Evolutionary conservation across 2,329 filamentous ascomycete species (phyloP).

Genomic region (Epichloe hybrida): DNA sequence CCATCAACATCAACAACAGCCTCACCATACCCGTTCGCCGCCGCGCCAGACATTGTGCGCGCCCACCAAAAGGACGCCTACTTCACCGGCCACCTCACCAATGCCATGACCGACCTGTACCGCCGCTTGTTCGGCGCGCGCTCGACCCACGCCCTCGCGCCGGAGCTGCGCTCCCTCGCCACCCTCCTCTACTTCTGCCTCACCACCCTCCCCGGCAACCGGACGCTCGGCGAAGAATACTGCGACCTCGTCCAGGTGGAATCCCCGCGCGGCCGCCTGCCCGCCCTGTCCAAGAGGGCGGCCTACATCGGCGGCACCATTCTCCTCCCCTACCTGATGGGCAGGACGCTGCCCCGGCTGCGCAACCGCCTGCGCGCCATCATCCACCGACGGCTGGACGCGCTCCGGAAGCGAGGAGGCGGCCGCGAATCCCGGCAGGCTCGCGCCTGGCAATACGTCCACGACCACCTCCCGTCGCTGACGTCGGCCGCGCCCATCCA

Average conservation of each 20-base stretch:
- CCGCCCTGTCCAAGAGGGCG: constrained; percentile 34
- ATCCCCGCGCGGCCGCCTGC: constrained; percentile 26
- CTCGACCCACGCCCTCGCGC: constrained; percentile 70
- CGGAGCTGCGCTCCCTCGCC: constrained; percentile 64
- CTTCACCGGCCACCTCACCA: constrained; percentile 69
- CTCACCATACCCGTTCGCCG: constrained; percentile 62
- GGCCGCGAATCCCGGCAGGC: constrained; percentile 20
- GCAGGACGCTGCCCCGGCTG: constrained; percentile 47
- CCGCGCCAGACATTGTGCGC: constrained; percentile 89
- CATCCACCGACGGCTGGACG: constrained; percentile 44
- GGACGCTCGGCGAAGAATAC: constrained; percentile 93
- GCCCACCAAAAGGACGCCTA: constrained; percentile 94
- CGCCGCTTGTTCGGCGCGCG: constrained; percentile 76
- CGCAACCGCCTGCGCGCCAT: constrained; percentile 46
- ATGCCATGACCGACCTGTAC: constrained; percentile 68
- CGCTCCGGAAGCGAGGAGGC: constrained; percentile 15
- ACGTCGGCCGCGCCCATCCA: constrained; percentile 76
- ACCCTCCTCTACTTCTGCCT: constrained; percentile 79
- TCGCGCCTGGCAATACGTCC: constrained; percentile 54
- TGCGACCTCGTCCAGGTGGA: constrained; percentile 93
- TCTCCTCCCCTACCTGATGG: constrained; percentile 57
- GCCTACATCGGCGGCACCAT: constrained; percentile 52
- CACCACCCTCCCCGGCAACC: constrained; percentile 81
- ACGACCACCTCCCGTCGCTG: constrained; percentile 57
- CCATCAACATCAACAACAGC: constrained; percentile 7